Evolutionary conservation across 257 asterid genomes (phyloP), one percentile per base, ranked within the genome.

Genomic region (Ballota nigra): DNA sequence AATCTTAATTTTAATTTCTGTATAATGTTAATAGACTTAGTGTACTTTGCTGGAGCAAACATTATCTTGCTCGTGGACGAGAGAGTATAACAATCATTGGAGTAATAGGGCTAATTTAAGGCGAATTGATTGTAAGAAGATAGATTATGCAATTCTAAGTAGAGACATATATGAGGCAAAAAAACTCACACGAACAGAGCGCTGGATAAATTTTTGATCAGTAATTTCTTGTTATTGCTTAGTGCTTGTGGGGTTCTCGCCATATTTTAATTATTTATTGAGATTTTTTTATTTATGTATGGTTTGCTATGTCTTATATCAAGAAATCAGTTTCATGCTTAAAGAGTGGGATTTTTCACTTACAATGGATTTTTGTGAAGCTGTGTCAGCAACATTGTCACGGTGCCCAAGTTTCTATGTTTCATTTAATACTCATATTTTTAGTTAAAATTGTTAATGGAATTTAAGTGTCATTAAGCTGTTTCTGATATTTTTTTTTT

Each of bases 401-500:
- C 9, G 45, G 61, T 65, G 19, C 31, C 28, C n/a, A 29, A 29
- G 52, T 23, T 59, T 49, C 55, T 41, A 29, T 19, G 36, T 57
- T 24, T 26, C 22, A 12, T 33, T 19, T 61, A n/a, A 64, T 41
- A 40, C 12, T 38, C 41, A 23, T 47, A 51, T 49, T 62, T 20
- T 73, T 34, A 28, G 55, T 66, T 65, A 31, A 64, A 62, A 15
- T 53, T 31, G 63, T 31, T 56, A 9, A 47, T 53, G 43, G 36
- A 40, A 16, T 61, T 68, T 41, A 41, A 72, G 57, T 63, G 59
- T 71, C 53, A 45, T 72, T 57, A 34, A 64, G 75, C 68, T 56
- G 34, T 52, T 73, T 79, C 83, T 82, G 29, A 60, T 76, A 68
- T 47, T 47, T 47, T n/a, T n/a, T 47, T 47, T 47, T 73, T 60